phyloP scores from a whole-genome alignment of 768 basidiomycete species.

The Pleurotus salmoneostramineus region DNA sequence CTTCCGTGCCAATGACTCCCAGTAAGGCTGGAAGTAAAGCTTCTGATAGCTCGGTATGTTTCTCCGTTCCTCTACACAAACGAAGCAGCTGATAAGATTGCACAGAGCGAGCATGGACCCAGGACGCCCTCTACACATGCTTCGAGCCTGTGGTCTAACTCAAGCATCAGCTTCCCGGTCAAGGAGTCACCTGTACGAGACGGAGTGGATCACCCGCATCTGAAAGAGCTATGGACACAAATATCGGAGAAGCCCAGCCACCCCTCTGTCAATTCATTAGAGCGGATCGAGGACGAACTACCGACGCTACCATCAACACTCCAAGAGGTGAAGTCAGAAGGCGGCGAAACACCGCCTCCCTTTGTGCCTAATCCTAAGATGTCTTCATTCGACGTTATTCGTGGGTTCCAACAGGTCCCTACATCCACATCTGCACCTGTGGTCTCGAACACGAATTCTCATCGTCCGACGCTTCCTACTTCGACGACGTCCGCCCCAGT shows the following conservation, averaged over 20 bases:
- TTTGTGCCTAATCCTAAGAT: conserved; percentile 60
- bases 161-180: conserved; percentile 48
- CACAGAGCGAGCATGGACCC: conserved; percentile 39
- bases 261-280: conserved; percentile 73
- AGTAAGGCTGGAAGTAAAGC: conserved; percentile 44
- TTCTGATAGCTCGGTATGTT: conserved; percentile 53
- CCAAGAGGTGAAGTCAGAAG: conserved; percentile 85
- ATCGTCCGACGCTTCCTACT: conserved; percentile 51
- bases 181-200: conserved; percentile 69
- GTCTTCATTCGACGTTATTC: conserved; percentile 78
- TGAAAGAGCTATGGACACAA: conserved; percentile 84
- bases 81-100: conserved; percentile 9
- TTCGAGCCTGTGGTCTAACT: conserved; percentile 46
- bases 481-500: conserved; percentile 38
- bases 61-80: background rate
- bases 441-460: conserved; percentile 22
- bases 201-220: conserved; percentile 72
- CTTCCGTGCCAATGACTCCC: conserved; percentile 22
- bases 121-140: conserved; percentile 38
- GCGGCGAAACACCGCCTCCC: conserved; percentile 76
- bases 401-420: conserved; percentile 86
- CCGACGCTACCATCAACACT: conserved; percentile 75
- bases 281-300: conserved; percentile 81
- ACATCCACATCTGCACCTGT: conserved; percentile 44
- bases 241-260: conserved; percentile 65